Evolutionary conservation across 2,329 filamentous ascomycete species (phyloP), one percentile per base, ranked within the genome.

Genomic region (Fusarium hainanense): DNA sequence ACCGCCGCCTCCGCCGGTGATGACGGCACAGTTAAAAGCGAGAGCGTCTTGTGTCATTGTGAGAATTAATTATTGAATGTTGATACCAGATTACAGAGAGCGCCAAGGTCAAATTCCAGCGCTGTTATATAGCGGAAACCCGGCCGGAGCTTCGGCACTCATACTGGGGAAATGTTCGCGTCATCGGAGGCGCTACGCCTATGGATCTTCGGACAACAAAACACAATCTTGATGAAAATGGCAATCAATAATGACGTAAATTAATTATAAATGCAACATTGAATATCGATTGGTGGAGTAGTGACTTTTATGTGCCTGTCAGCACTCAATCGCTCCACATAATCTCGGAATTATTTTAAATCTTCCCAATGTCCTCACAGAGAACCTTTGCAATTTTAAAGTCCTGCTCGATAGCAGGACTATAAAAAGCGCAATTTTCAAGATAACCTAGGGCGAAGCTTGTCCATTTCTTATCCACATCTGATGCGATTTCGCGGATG

Each of bases 1-100:
- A 34, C 85, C 86, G 20, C 85, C 84, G 1, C 78, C 84, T 20
- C 85, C 86, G 7, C 85, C 84, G 0, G 84, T 86, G 52, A 85
- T 74, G 50, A 87, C 77, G 11, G 84, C 85, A 66, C 81, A 84
- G 0, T 81, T 79, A 61, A 83, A 82, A 23, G 76, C 70, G 41
- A 82, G 75, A 20, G 52, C 13, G 13, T 69, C 20, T 34, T 69
- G 44, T 5, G 61, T 16, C 65, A 69, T 69, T 46, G 12, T 28
- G 2, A 2, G 12, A 28, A 28, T 1, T 12, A 2, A 11, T 28
- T 28, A 28, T 28, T 28, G 27, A 28, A 28, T 28, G 27, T 12
- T 6, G 27, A 28, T 28, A 28, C 2, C 11, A 12, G 12, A n/a
- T 42, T 10, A 1, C 3, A 14, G 6, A 11, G 3, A 2, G 7